These are phyloP conservation scores for Fusarium coffeatum DNA, from an alignment of 2,329 filamentous ascomycete species.

Conservation along the genomic window DNA sequence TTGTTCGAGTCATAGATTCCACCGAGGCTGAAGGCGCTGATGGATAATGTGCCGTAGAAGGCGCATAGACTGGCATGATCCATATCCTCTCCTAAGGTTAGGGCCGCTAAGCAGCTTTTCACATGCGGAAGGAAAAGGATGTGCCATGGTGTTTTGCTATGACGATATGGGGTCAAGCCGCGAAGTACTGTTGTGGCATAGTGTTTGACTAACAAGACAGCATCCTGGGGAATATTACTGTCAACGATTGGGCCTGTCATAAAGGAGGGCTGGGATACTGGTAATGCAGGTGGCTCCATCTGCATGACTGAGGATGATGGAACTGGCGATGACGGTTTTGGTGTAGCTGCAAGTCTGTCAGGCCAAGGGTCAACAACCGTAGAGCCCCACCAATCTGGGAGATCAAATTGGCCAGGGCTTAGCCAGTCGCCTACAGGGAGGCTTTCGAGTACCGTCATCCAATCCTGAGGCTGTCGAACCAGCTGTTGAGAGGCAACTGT, in stretches of 20 bases:
- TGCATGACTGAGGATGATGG: neutral
- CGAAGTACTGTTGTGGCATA: slow-evolving; percentile 26
- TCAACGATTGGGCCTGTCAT: neutral
- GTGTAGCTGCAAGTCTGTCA: fast-evolving
- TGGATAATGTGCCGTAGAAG: slow-evolving; percentile 30
- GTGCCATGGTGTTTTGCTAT: slow-evolving; percentile 39
- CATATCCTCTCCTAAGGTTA: slow-evolving; percentile 25
- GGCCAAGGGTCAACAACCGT: neutral
- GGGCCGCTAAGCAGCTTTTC: slow-evolving; percentile 27
- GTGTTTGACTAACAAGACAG: slow-evolving; percentile 27
- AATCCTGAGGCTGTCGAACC: neutral
- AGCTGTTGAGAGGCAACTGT: neutral
- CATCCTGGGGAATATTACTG: slow-evolving; percentile 12
- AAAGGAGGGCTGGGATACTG: fast-evolving
- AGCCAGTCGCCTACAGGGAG: neutral
- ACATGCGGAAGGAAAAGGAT: slow-evolving; percentile 23
- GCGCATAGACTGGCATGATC: slow-evolving; percentile 32
- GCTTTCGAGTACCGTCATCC: neutral
- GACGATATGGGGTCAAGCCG: slow-evolving; percentile 28
- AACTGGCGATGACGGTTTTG: neutral
- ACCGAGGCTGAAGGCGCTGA: slow-evolving; percentile 28
- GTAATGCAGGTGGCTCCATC: fast-evolving
- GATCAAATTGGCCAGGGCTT: neutral
- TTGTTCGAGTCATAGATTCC: slow-evolving; percentile 17
- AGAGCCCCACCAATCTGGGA: slow-evolving; percentile 23